Conservation (phyloP, 345 rosid genomes). For the Eucalyptus microcorys region DNA sequence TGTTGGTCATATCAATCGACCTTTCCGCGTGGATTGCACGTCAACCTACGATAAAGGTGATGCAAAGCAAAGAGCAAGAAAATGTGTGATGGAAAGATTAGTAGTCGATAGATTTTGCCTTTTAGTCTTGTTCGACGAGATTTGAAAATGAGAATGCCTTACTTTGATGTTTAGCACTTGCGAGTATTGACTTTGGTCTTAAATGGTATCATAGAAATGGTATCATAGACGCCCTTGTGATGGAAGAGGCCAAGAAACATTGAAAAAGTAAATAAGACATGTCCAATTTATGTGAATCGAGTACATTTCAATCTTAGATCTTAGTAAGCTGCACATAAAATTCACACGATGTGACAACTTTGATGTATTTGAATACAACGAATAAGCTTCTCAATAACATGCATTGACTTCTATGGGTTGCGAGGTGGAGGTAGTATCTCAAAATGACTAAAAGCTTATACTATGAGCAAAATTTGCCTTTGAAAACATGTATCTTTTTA, state of each 20-base stretch:
- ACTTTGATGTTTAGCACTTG: background rate
- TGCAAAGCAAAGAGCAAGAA: background rate
- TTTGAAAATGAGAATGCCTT: background rate
- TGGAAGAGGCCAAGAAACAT: background rate
- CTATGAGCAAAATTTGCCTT: background rate
- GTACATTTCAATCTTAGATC: background rate
- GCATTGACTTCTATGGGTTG: background rate
- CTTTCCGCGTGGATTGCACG: background rate
- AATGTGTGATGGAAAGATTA: background rate
- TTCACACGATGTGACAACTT: background rate
- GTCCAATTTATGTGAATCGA: background rate
- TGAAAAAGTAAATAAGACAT: background rate
- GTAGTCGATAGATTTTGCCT: background rate
- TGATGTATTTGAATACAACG: background rate
- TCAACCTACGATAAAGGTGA: rapidly evolving
- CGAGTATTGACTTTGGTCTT: background rate
- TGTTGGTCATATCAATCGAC: background rate
- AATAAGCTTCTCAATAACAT: background rate
- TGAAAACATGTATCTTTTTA: background rate
- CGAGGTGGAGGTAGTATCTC: background rate
- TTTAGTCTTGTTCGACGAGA: background rate
- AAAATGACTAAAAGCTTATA: background rate
- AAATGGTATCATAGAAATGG: background rate
- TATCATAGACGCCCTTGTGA: background rate
- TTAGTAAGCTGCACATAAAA: background rate